These are phyloP conservation scores for Backusella westeae DNA, from an alignment of 192 early-diverging fungal genomes.

Conservation along the genomic window DNA sequence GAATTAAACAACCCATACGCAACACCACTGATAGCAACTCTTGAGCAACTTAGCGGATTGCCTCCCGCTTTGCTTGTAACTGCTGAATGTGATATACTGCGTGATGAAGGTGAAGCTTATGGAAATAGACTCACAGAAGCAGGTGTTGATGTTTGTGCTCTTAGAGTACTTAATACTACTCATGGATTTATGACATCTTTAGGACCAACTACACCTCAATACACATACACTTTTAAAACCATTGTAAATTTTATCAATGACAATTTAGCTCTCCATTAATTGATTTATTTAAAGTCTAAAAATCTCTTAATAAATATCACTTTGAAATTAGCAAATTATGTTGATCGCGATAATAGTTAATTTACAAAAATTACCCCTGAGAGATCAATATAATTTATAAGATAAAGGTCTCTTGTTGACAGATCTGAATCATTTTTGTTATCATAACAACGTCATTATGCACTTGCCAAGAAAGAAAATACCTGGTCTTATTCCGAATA, in stretches of 20 bases:
- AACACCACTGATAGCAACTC: background rate
- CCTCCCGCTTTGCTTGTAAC: constrained; percentile 20
- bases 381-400: background rate
- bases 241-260: background rate
- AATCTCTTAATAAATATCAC: too few species aligned
- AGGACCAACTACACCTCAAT: background rate
- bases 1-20: background rate
- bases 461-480: background rate
- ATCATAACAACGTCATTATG: background rate
- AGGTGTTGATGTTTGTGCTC: constrained; percentile 22
- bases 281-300: too few species aligned
- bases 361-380: background rate
- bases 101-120: constrained; percentile 25
- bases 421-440: background rate
- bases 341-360: background rate
- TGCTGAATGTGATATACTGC: constrained; percentile 17
- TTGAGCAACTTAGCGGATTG: constrained; percentile 12
- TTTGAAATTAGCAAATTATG: background rate
- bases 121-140: constrained; percentile 5
- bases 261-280: background rate
- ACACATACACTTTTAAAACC: background rate
- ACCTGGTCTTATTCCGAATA: background rate
- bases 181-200: constrained; percentile 8
- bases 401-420: background rate
- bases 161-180: constrained; percentile 12